Evolutionary conservation across 2,329 filamentous ascomycete genomes (phyloP), one percentile per base, ranked within the genome.

Genomic region (Chrysoporthe austroafricana): DNA sequence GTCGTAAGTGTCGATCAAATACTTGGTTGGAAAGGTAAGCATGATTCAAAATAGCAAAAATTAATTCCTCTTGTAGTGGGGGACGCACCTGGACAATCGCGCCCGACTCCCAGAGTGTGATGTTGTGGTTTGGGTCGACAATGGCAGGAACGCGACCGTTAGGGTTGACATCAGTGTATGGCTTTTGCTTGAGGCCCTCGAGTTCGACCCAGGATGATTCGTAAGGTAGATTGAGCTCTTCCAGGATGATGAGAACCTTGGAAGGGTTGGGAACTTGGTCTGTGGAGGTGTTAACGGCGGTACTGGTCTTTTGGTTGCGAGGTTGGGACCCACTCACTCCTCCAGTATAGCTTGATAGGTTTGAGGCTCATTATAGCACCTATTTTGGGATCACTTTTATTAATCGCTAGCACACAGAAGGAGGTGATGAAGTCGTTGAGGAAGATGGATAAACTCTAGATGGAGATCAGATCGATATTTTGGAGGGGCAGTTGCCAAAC

Each of bases 21-120:
- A 86, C 68, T n/a, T 82, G 76, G 68, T 84, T 73, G 42, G 59
- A 50, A 62, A 21, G 18, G 43, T 62, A 18, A 62, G 59, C 21
- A 34, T 62, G n/a, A 13, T 62, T 50, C 43, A n/a, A 8, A 50
- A 82, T 80, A 2, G 82, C 81, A 11, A 80, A 79, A 43, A 77
- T 79, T 72, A n/a, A n/a, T n/a, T n/a, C n/a, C n/a, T n/a, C n/a
- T n/a, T n/a, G n/a, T n/a, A n/a, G n/a, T n/a, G n/a, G n/a, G n/a
- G n/a, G n/a, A n/a, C n/a, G n/a, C n/a, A n/a, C n/a, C 61, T 52
- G 78, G 69, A 86, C 72, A 71, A 85, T 84, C 7, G 84, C 83
- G 42, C 81, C 82, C 18, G 79, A 81, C 72, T 85, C 83, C 79
- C 81, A 86, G 56, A 83, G 76, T 0, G 78, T 80, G 46, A 85